These are phyloP conservation scores for Erythrophleum ivorense DNA, from an alignment of 331 rosid species.

Conservation along the genomic window DNA sequence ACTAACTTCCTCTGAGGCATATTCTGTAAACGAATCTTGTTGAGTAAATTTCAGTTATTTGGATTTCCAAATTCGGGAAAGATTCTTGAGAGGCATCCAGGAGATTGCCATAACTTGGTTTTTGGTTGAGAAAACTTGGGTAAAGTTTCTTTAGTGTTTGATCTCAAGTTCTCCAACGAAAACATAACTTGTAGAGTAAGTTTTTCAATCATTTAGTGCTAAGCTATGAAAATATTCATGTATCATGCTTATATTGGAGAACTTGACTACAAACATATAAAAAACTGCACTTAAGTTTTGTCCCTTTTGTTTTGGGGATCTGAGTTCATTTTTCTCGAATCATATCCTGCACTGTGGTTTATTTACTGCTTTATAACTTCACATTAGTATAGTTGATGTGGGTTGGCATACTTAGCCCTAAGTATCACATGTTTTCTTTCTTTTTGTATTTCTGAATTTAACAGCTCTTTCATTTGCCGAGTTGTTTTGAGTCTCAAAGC, in stretches of 20 bases:
- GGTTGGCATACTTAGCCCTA: not conserved
- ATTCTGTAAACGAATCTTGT: not conserved
- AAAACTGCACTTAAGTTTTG: not conserved
- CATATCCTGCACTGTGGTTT: slow-evolving; percentile 1
- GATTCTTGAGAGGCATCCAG: slow-evolving; percentile 15
- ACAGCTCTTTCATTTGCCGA: too few species aligned
- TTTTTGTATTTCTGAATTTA: too few species aligned
- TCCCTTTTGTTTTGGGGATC: not conserved
- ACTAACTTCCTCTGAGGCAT: not conserved
- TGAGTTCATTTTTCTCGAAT: not conserved
- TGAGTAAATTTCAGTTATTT: not conserved
- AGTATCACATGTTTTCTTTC: not conserved
- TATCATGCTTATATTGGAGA: not conserved
- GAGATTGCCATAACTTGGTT: slow-evolving; percentile 5
- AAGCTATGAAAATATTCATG: not conserved
- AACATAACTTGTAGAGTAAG: not conserved
- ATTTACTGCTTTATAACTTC: too few species aligned
- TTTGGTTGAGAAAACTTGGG: not conserved
- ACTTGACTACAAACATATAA: not conserved
- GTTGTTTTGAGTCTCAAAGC: too few species aligned
- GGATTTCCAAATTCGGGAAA: slow-evolving; percentile 3
- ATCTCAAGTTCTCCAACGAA: not conserved
- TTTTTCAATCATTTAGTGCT: not conserved
- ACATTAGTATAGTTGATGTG: too few species aligned
- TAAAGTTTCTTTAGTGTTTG: not conserved